phyloP scores from a whole-genome alignment of 1,284 basidiomycete species.

The Xerocomus amazonicus region DNA sequence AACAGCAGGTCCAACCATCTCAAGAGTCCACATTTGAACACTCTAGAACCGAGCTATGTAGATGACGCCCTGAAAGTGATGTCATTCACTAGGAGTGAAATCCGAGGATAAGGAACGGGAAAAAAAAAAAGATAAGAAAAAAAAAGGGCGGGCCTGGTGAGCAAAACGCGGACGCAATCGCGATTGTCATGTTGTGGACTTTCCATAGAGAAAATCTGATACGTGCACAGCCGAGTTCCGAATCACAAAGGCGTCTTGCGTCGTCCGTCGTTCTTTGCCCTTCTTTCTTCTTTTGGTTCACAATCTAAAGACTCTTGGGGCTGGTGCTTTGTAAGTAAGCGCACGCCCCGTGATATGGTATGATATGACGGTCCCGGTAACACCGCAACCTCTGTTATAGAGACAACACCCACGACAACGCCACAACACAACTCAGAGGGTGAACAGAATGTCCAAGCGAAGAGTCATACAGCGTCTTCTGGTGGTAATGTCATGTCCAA shows the following conservation, averaged over 20 bases:
- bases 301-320: too few relatives aligned
- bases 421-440: background rate
- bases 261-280: too few relatives aligned
- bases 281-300: too few relatives aligned
- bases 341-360: too few relatives aligned
- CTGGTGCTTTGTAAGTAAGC: too few relatives aligned
- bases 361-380: too few relatives aligned
- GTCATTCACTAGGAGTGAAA: too few relatives aligned
- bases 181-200: background rate
- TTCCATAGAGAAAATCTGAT: background rate
- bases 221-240: background rate
- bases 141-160: background rate
- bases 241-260: background rate
- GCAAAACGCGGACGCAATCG: background rate
- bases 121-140: background rate
- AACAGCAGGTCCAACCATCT: background rate
- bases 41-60: background rate
- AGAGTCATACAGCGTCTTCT: background rate
- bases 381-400: too few relatives aligned
- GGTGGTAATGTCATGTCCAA: conserved; percentile 16
- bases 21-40: background rate
- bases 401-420: too few relatives aligned
- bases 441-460: conserved; percentile 2
- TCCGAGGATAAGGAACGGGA: background rate
- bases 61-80: background rate